phyloP scores from a whole-genome alignment of 139 green algal species.

The Closterium sp. region DNA sequence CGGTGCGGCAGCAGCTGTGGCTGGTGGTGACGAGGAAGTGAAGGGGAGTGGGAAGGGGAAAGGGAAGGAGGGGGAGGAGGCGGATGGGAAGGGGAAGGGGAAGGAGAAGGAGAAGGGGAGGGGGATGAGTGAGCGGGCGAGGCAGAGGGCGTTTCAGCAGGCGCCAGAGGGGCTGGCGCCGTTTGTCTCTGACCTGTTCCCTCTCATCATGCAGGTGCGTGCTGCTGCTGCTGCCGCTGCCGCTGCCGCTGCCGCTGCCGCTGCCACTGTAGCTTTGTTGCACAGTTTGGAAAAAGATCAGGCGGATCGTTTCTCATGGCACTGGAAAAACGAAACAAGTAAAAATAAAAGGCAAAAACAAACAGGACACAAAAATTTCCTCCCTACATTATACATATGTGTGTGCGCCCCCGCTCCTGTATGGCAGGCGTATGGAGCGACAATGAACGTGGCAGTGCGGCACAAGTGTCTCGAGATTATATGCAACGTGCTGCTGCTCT shows the following conservation, averaged over 20 bases:
- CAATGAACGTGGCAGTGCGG: slow-evolving; percentile 63
- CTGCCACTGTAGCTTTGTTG: too few species aligned
- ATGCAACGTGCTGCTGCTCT: slow-evolving; percentile 70
- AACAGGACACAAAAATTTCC: too few species aligned
- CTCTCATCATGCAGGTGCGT: slow-evolving; percentile 71
- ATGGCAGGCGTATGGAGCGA: slow-evolving; percentile 46
- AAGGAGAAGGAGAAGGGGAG: not conserved
- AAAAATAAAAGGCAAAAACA: too few species aligned
- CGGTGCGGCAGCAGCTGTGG: not conserved
- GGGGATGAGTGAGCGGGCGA: not conserved
- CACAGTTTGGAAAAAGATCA: too few species aligned
- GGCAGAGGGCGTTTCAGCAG: slow-evolving; percentile 56
- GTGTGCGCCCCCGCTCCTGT: not conserved
- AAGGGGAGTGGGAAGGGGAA: not conserved
- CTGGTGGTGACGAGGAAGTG: not conserved
- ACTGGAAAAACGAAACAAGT: too few species aligned
- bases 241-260: too few species aligned
- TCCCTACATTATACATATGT: not conserved
- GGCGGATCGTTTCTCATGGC: too few species aligned
- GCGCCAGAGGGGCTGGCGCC: slow-evolving; percentile 63
- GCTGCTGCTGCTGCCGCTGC: not conserved
- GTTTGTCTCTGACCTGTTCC: slow-evolving; percentile 71
- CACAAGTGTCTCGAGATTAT: slow-evolving; percentile 69
- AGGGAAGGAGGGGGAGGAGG: not conserved
- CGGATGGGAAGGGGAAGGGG: not conserved